These are phyloP conservation scores for Apiospora sp. DNA, from an alignment of 2,329 filamentous ascomycete species.

Conservation along the genomic window DNA sequence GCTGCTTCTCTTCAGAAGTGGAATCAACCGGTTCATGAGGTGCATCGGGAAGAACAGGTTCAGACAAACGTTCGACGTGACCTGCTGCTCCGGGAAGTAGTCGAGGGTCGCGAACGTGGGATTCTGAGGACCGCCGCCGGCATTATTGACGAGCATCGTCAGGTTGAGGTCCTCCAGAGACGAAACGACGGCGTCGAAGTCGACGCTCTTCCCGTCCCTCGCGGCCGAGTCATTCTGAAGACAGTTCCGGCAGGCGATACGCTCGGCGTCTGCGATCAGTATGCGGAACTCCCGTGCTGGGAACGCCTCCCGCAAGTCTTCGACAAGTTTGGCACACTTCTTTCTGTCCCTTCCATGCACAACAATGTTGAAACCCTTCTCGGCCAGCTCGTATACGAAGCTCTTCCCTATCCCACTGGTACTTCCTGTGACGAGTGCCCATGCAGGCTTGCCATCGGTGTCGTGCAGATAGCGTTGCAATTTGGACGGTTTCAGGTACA, in stretches of 20 bases:
- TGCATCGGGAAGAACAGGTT: slow-evolving; percentile 60
- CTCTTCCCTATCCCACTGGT: slow-evolving; percentile 59
- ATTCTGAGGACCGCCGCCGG: slow-evolving; percentile 50
- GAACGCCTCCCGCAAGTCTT: slow-evolving; percentile 45
- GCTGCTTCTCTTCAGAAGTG: slow-evolving; percentile 47
- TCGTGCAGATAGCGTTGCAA: not conserved
- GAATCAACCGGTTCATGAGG: slow-evolving; percentile 55
- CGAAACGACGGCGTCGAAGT: slow-evolving; percentile 15
- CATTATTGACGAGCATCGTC: slow-evolving; percentile 65
- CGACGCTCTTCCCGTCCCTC: not conserved
- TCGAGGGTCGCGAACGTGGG: slow-evolving; percentile 47
- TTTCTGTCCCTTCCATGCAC: slow-evolving; percentile 57
- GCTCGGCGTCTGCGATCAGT: slow-evolving; percentile 51
- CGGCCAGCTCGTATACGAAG: slow-evolving; percentile 56
- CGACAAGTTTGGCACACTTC: slow-evolving; percentile 50
- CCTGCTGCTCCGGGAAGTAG: slow-evolving; percentile 44
- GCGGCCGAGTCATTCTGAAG: not conserved
- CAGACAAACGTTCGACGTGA: slow-evolving; percentile 53
- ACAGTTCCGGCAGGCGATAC: slow-evolving; percentile 11
- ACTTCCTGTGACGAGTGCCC: slow-evolving; percentile 58
- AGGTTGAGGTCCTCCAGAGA: slow-evolving; percentile 49
- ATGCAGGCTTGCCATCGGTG: slow-evolving; percentile 36
- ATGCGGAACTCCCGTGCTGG: slow-evolving; percentile 47
- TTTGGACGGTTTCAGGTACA: not conserved
- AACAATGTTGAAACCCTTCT: slow-evolving; percentile 59